Conservation (phyloP, 192 early-diverging fungal species). For the Bifiguratus adelaidae region DNA sequence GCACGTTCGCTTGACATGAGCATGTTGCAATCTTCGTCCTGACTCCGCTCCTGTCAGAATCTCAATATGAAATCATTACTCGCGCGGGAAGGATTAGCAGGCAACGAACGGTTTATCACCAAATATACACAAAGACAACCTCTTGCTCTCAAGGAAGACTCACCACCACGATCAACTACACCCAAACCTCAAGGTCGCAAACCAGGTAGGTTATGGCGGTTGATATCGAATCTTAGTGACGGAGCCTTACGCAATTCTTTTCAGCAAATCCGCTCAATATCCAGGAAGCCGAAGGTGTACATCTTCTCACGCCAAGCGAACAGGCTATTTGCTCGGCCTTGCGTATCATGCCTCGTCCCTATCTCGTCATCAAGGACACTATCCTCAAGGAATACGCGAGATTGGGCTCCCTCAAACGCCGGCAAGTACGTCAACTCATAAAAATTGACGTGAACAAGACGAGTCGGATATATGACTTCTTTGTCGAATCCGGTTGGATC, state of each 20-base stretch:
- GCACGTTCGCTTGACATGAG: too few relatives aligned
- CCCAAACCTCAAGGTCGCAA: too few relatives aligned
- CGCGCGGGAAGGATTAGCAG: too few relatives aligned
- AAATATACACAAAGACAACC: too few relatives aligned
- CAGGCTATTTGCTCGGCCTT: constrained; percentile 71
- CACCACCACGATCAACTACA: too few relatives aligned
- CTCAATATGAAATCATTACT: background rate
- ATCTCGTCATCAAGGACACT: constrained; percentile 88
- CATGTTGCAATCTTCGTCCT: constrained; percentile 3
- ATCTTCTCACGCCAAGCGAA: constrained; percentile 74
- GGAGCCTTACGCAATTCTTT: too few relatives aligned
- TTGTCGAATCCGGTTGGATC: constrained; percentile 90
- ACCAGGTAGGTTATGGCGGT: too few relatives aligned
- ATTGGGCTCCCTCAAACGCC: constrained; percentile 54
- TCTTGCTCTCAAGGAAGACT: too few relatives aligned
- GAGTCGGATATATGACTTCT: constrained; percentile 83
- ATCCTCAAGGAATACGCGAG: constrained; percentile 77
- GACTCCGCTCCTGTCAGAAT: background rate
- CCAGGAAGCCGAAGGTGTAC: constrained; percentile 70
- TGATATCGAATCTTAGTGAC: too few relatives aligned
- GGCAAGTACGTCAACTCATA: constrained; percentile 74
- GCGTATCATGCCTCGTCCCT: constrained; percentile 79
- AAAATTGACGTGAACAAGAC: constrained; percentile 93
- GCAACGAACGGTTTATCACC: too few relatives aligned
- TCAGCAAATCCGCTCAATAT: constrained; percentile 68